Percentiles rank a stretch among this genome's conserved stretches.
phyloP scores from a whole-genome alignment of 2,329 filamentous ascomycete species.

The Trichoderma sp. region DNA sequence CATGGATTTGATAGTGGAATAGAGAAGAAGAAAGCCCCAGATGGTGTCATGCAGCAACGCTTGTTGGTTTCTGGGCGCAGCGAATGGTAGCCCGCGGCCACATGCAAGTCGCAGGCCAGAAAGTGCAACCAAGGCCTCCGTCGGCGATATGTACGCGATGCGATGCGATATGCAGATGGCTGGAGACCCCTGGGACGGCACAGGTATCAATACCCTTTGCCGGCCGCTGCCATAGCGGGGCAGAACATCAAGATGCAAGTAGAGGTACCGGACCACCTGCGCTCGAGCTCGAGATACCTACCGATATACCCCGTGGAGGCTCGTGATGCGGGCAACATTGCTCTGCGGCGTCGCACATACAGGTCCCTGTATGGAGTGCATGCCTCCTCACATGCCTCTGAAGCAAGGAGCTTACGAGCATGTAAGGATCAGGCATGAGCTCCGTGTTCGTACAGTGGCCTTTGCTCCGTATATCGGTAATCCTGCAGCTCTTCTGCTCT shows the following conservation, averaged over 20 bases:
- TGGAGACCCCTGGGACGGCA: background rate
- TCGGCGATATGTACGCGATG: constrained; percentile 20
- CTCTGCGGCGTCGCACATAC: constrained; percentile 19
- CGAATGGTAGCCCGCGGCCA: constrained; percentile 25
- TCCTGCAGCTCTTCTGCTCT: background rate
- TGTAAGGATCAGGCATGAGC: background rate
- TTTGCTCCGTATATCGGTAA: constrained; percentile 9
- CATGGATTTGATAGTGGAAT: constrained; percentile 22
- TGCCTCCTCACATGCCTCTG: constrained; percentile 16
- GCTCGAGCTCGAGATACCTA: background rate
- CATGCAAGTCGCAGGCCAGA: constrained; percentile 28
- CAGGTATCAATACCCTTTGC: background rate
- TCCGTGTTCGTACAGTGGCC: background rate
- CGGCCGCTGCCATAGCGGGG: constrained; percentile 1
- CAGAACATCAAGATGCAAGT: background rate
- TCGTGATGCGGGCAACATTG: constrained; percentile 24
- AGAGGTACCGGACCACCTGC: background rate
- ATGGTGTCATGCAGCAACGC: constrained; percentile 38
- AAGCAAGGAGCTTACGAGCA: constrained; percentile 1
- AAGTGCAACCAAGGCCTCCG: constrained; percentile 24
- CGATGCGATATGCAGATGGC: background rate
- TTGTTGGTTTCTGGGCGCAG: constrained; percentile 11
- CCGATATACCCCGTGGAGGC: constrained; percentile 17
- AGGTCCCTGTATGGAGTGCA: constrained; percentile 12
- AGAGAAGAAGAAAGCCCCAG: constrained; percentile 24